These are phyloP conservation scores for Mycena alexandri DNA, from an alignment of 768 basidiomycete genomes.

Conservation along the genomic window DNA sequence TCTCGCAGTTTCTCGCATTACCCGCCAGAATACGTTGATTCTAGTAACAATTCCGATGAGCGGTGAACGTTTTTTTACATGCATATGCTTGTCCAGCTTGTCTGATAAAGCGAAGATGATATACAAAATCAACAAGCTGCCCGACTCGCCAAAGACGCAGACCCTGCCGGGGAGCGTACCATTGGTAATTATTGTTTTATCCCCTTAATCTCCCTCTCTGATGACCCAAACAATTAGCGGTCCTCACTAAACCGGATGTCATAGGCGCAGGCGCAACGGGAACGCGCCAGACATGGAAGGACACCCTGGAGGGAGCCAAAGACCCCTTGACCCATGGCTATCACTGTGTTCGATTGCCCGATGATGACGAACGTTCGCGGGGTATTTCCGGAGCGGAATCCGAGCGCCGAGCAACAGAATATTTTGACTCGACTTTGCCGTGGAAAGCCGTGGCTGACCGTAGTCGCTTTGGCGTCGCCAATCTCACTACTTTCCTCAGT, in stretches of 20 bases:
- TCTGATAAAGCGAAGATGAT: constrained; percentile 60
- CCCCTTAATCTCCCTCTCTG: not conserved
- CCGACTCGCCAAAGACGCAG: constrained; percentile 63
- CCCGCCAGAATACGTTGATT: constrained; percentile 66
- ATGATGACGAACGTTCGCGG: constrained; percentile 64
- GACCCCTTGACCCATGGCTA: constrained; percentile 69
- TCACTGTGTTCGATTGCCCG: constrained; percentile 74
- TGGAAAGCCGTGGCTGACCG: constrained; percentile 65
- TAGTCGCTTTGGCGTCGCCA: constrained; percentile 66
- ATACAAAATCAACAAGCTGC: constrained; percentile 75
- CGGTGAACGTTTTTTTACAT: constrained; percentile 53
- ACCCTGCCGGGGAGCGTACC: constrained; percentile 68
- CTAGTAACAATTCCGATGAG: constrained; percentile 76
- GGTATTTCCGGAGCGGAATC: constrained; percentile 52
- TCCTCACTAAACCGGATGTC: constrained; percentile 79
- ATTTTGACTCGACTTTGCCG: constrained; percentile 62
- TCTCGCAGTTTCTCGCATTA: constrained; percentile 63
- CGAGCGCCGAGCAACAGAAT: constrained; percentile 53
- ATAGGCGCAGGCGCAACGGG: constrained; percentile 59
- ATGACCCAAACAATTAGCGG: constrained; percentile 53
- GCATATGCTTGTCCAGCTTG: not conserved
- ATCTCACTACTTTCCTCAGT: constrained; percentile 67
- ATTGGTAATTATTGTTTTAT: constrained; percentile 61
- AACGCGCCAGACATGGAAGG: constrained; percentile 59
- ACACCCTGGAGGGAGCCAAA: constrained; percentile 61